Evolutionary conservation across 208 protist genomes (phyloP), one percentile per base, ranked within the genome.

Genomic region (Wallacemonas sp.): DNA sequence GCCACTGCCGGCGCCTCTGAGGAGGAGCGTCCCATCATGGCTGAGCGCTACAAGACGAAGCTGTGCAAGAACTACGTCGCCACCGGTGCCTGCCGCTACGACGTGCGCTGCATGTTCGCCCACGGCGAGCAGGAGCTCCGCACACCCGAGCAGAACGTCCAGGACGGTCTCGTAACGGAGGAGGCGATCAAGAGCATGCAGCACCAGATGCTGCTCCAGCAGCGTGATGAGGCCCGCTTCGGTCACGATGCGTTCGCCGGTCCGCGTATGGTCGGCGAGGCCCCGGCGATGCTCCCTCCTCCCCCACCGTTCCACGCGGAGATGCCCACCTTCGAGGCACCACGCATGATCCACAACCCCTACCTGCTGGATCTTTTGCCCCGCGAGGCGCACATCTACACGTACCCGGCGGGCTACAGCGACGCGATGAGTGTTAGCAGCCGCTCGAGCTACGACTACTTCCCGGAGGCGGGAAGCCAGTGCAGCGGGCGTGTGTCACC

Each of bases 51-150:
- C 61, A 89, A 89, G 71, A 92, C 86, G 37, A 85, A 85, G 68
- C 46, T 89, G 29, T 92, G 86, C 75, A 74, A 78, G 36, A 92
- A 89, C 64, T 92, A 68, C 58, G 45, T 85, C 24, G 60, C 65
- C 9, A 79, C 48, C 34, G 79, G 80, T 34, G 38, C 29, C 21
- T 92, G 86, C 66, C 83, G 77, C 10, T 92, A 92, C 73, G 74
- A 78, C 37, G 50, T 69, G 27, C 82, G 78, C 15, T 92, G 86
- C 74, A 85, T 85, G 78, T 92, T 92, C 58, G 86, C 86, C 30
- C 86, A 92, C 61, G 83, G 86, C 26, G 82, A 80, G 41, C 41
- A 83, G 13, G 83, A 92, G 63, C 66, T 90, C n/a, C 82, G 83
- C 54, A 88, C 78, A 1, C 55, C 58, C 13, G 78, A 83, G 63